Percentiles rank a stretch among this genome's conserved stretches.
Evolutionary conservation across 257 asterid genomes (phyloP).

Genomic region (Primulina eburnea): DNA sequence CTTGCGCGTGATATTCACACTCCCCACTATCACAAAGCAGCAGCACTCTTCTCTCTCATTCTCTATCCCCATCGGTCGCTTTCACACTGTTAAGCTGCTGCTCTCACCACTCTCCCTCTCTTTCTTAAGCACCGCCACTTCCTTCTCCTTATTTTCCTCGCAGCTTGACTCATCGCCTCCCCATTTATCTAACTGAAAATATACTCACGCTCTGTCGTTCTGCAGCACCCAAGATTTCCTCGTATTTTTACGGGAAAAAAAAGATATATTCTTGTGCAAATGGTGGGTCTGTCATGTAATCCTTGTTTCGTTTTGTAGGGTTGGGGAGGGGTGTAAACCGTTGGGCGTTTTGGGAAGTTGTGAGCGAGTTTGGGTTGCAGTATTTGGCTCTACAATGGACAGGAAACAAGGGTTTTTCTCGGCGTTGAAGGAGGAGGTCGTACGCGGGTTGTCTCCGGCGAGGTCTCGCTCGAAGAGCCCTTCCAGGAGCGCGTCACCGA

Average conservation of each 20-base stretch:
- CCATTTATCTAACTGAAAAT: slow-evolving; percentile 32
- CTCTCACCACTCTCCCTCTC: slow-evolving; percentile 35
- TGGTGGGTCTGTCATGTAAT: slow-evolving; percentile 14
- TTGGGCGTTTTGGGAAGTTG: background rate
- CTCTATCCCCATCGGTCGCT: slow-evolving; percentile 34
- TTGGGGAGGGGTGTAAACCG: background rate
- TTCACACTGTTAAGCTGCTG: slow-evolving; percentile 32
- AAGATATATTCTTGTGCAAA: slow-evolving; percentile 9
- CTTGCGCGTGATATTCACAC: slow-evolving; percentile 21
- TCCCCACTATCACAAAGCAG: slow-evolving; percentile 30
- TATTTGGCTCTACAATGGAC: slow-evolving; percentile 49
- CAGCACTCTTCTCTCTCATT: slow-evolving; percentile 18
- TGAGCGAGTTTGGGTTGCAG: slow-evolving; percentile 4
- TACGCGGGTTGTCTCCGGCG: slow-evolving; percentile 80
- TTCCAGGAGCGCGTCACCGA: slow-evolving; percentile 65
- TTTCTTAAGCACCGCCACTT: slow-evolving; percentile 32
- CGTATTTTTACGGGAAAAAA: slow-evolving; percentile 14
- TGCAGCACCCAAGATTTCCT: slow-evolving; percentile 3
- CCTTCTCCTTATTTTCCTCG: slow-evolving; percentile 16
- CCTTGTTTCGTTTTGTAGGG: slow-evolving; percentile 16
- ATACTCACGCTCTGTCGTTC: slow-evolving; percentile 19
- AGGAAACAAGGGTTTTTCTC: slow-evolving; percentile 87
- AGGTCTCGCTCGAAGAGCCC: slow-evolving; percentile 81
- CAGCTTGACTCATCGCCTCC: slow-evolving; percentile 9
- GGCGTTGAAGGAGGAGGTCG: slow-evolving; percentile 79